A percentile compares a stretch with the other conserved stretches of the same genome.
Conservation (phyloP, 2,329 filamentous ascomycete species). For the Penicillium sp. region DNA sequence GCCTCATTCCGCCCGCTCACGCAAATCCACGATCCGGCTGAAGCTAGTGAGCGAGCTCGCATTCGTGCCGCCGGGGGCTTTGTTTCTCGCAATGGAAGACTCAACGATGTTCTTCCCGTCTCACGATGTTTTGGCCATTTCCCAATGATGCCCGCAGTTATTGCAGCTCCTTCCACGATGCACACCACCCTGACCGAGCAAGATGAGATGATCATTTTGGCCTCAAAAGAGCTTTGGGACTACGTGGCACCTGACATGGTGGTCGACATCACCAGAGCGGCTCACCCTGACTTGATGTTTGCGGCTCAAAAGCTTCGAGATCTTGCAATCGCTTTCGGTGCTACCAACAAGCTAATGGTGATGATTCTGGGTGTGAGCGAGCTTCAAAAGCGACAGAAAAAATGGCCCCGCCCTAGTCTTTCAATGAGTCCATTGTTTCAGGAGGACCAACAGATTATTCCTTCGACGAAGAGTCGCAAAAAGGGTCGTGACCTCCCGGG, state of each 20-base stretch:
- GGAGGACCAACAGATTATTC: slow-evolving; percentile 52
- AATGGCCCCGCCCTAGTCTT: slow-evolving; percentile 73
- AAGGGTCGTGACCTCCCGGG: slow-evolving; percentile 54
- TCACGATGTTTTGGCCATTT: slow-evolving; percentile 94
- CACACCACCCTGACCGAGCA: slow-evolving; percentile 74
- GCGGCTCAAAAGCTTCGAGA: slow-evolving; percentile 92
- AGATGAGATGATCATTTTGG: slow-evolving; percentile 89
- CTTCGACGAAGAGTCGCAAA: slow-evolving; percentile 59
- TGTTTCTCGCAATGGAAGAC: slow-evolving; percentile 86
- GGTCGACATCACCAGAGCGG: slow-evolving; percentile 82
- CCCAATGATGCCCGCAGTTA: slow-evolving; percentile 84
- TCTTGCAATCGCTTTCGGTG: slow-evolving; percentile 90
- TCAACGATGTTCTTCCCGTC: slow-evolving; percentile 87
- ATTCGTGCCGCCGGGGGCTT: slow-evolving; percentile 93
- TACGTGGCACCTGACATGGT: slow-evolving; percentile 84
- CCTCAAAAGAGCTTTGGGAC: slow-evolving; percentile 91
- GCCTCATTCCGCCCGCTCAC: slow-evolving; percentile 79
- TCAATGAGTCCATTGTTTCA: slow-evolving; percentile 74
- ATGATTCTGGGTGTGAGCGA: slow-evolving; percentile 96
- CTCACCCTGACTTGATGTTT: slow-evolving; percentile 85
- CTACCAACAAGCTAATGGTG: slow-evolving; percentile 93
- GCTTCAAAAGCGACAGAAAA: slow-evolving; percentile 74
- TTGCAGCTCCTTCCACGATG: slow-evolving; percentile 79
- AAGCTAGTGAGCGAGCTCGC: slow-evolving; percentile 72
- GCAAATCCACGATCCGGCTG: slow-evolving; percentile 86